These are phyloP conservation scores for Kwoniella mangroviensis DNA, from an alignment of 768 basidiomycete species.

Conservation along the genomic window DNA sequence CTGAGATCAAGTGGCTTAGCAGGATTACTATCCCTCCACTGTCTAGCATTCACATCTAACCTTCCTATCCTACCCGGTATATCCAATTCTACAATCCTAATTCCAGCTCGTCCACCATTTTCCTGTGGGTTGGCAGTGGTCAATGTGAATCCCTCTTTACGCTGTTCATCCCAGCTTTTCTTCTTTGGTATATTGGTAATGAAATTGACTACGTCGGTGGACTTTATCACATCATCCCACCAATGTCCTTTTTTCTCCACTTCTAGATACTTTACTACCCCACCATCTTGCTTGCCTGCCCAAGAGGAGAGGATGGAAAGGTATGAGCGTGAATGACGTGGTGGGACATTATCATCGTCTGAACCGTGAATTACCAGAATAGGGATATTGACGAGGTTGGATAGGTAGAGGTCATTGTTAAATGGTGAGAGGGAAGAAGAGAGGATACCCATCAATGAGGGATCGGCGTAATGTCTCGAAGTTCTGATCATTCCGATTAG, in stretches of 20 bases:
- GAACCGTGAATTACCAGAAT: constrained; percentile 74
- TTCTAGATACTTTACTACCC: constrained; percentile 29
- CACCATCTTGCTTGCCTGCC: constrained; percentile 56
- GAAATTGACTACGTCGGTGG: constrained; percentile 61
- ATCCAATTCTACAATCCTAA: constrained; percentile 66
- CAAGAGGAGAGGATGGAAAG: constrained; percentile 67
- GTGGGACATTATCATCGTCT: constrained; percentile 84
- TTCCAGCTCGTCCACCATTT: constrained; percentile 73
- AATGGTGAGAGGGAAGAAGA: constrained; percentile 76
- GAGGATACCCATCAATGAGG: constrained; percentile 71
- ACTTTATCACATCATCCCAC: constrained; percentile 56
- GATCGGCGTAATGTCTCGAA: constrained; percentile 72
- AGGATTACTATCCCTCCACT: constrained; percentile 30
- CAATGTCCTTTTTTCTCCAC: constrained; percentile 38
- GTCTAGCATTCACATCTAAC: constrained; percentile 43
- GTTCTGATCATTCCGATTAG: constrained; percentile 21
- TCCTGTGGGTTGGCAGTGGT: constrained; percentile 74
- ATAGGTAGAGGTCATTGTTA: constrained; percentile 83
- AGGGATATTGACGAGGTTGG: constrained; percentile 73
- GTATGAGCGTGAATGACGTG: constrained; percentile 77
- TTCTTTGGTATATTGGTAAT: constrained; percentile 19
- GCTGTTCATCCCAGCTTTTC: constrained; percentile 22
- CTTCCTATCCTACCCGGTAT: constrained; percentile 67
- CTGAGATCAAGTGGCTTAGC: constrained; percentile 29
- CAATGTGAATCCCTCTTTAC: constrained; percentile 65